Evolutionary conservation across 768 basidiomycete genomes (phyloP).

Genomic region (Boletus fagicola): DNA sequence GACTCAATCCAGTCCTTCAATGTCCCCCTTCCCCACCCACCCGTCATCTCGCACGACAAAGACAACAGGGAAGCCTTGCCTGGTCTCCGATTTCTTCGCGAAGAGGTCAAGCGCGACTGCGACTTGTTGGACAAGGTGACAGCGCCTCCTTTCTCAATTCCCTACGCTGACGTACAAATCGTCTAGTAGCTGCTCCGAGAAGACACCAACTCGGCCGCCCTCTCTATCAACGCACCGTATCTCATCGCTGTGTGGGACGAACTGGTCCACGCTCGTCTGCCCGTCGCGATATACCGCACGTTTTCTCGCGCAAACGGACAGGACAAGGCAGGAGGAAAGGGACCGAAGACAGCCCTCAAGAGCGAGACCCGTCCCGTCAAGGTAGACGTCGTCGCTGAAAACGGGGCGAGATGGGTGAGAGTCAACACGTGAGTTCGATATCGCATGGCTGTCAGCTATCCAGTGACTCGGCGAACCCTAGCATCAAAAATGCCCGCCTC

Average conservation of each 20-base stretch:
- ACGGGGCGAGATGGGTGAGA: slow-evolving; percentile 76
- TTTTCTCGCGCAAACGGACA: slow-evolving; percentile 30
- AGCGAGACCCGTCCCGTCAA: slow-evolving; percentile 43
- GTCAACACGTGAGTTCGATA: slow-evolving; percentile 73
- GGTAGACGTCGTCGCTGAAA: slow-evolving; percentile 77
- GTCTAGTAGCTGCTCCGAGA: slow-evolving; percentile 61
- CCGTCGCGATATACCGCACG: slow-evolving; percentile 59
- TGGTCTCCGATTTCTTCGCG: slow-evolving; percentile 41
- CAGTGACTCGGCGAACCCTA: slow-evolving; percentile 30
- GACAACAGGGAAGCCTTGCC: slow-evolving; percentile 28
- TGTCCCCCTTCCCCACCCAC: slow-evolving; percentile 20
- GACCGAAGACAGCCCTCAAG: neutral
- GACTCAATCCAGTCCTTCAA: slow-evolving; percentile 22
- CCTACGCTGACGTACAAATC: slow-evolving; percentile 4
- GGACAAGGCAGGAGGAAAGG: neutral
- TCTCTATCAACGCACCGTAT: slow-evolving; percentile 74
- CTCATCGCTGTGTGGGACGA: slow-evolving; percentile 83
- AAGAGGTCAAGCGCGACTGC: slow-evolving; percentile 44
- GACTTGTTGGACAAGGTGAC: slow-evolving; percentile 29
- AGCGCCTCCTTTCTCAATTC: neutral
- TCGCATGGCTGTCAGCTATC: neutral
- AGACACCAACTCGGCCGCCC: slow-evolving; percentile 19
- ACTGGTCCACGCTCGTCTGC: slow-evolving; percentile 56
- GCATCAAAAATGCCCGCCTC: slow-evolving; percentile 74
- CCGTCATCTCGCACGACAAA: slow-evolving; percentile 28